Conservation (phyloP, 2,329 filamentous ascomycete genomes). For the Beauveria medogensis region DNA sequence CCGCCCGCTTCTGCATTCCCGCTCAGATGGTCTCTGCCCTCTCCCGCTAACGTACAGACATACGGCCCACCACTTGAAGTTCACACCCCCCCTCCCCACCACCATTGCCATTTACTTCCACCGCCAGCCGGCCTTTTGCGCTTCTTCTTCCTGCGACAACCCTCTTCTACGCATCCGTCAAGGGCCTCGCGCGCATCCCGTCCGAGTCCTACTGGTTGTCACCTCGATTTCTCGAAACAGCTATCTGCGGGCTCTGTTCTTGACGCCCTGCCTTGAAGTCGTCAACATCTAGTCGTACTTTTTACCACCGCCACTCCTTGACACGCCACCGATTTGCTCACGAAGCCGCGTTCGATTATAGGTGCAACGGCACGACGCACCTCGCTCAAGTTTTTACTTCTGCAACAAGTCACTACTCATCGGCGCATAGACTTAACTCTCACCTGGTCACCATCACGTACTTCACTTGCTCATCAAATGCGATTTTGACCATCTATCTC, state of each 20-base stretch:
- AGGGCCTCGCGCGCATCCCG: slow-evolving; percentile 5
- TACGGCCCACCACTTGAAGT: slow-evolving; percentile 9
- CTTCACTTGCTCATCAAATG: slow-evolving; percentile 10
- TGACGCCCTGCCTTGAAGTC: background rate
- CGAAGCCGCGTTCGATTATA: background rate
- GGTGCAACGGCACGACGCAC: background rate
- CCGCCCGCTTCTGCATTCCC: slow-evolving; percentile 30
- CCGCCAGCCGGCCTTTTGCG: slow-evolving; percentile 7
- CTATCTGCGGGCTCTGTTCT: background rate
- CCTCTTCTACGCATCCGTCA: slow-evolving; percentile 12
- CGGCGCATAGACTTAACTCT: slow-evolving; percentile 11
- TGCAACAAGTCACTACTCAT: background rate
- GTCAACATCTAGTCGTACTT: background rate
- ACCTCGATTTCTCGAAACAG: background rate
- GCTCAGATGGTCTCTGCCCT: slow-evolving; percentile 23
- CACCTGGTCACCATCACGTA: slow-evolving; percentile 14
- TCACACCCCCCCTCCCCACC: slow-evolving; percentile 9
- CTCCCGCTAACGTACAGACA: slow-evolving; percentile 15
- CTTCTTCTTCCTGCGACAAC: slow-evolving; percentile 13
- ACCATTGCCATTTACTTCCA: slow-evolving; percentile 15
- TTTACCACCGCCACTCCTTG: background rate
- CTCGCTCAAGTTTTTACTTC: background rate
- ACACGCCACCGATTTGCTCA: background rate
- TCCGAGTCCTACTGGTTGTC: background rate
- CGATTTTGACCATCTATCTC: slow-evolving; percentile 13